Evolutionary conservation across 1,284 basidiomycete genomes (phyloP).

Genomic region (Rhodotorula sp.): DNA sequence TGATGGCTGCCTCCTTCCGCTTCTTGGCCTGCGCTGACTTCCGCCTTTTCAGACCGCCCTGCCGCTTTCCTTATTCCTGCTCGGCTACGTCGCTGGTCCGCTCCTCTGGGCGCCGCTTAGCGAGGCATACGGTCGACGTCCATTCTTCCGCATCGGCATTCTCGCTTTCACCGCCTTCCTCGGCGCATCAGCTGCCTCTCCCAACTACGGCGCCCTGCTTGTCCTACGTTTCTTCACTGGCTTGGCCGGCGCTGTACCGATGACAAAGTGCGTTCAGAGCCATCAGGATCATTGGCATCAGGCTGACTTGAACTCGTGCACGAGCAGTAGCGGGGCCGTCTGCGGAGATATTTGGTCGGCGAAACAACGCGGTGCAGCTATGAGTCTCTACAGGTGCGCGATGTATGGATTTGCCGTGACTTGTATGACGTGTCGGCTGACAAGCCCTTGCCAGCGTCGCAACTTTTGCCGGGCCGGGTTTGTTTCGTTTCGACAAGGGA

Average conservation of each 20-base stretch:
- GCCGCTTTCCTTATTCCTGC: constrained; percentile 47
- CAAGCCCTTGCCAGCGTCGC: constrained; percentile 37
- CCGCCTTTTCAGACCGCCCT: constrained; percentile 4
- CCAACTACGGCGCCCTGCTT: constrained; percentile 48
- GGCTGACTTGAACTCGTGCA: constrained; percentile 19
- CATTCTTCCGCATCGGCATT: constrained; percentile 46
- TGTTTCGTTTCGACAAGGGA: constrained; percentile 11
- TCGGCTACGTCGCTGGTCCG: constrained; percentile 51
- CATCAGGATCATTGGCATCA: neutral
- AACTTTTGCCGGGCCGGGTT: constrained; percentile 48
- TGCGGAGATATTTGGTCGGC: constrained; percentile 49
- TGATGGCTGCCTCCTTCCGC: no score
- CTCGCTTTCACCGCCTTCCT: constrained; percentile 48
- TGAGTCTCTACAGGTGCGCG: constrained; percentile 45
- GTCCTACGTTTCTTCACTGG: constrained; percentile 50
- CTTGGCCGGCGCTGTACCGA: constrained; percentile 36
- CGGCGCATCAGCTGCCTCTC: constrained; percentile 35
- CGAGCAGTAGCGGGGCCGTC: constrained; percentile 46
- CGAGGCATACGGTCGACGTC: constrained; percentile 48
- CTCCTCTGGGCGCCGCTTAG: constrained; percentile 47
- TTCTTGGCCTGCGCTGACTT: neutral
- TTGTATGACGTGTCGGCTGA: no score
- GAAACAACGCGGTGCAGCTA: constrained; percentile 46
- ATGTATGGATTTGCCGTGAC: no score
- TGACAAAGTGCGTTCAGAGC: constrained; percentile 20